These are phyloP conservation scores for Rehmannia glutinosa DNA, from an alignment of 257 asterid genomes.

Conservation along the genomic window DNA sequence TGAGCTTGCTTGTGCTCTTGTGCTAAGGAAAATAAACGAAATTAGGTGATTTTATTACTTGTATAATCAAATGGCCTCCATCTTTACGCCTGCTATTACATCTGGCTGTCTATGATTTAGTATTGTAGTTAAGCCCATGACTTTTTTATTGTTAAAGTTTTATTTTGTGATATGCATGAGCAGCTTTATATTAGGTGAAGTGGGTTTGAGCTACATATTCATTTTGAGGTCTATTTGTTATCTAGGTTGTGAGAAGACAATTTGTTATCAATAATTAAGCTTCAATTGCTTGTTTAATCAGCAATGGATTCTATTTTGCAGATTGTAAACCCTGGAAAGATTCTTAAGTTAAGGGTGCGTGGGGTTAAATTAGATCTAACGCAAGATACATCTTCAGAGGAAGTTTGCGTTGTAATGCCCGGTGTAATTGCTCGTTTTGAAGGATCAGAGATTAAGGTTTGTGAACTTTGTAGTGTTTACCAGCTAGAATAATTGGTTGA, in stretches of 20 bases:
- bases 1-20: constrained; percentile 2
- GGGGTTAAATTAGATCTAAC: constrained; percentile 60
- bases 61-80: not conserved
- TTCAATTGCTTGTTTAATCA: not conserved
- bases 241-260: not conserved
- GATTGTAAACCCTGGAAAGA: constrained; percentile 73
- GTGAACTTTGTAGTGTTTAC: not conserved
- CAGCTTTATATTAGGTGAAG: not conserved
- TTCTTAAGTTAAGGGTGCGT: constrained; percentile 78
- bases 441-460: constrained; percentile 91
- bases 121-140: not conserved
- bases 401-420: constrained; percentile 82
- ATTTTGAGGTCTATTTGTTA: not conserved
- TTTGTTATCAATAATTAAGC: not conserved
- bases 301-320: constrained; percentile 23
- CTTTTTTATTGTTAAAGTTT: not conserved
- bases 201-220: not conserved
- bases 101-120: not conserved
- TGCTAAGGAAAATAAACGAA: not conserved
- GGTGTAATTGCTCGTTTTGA: constrained; percentile 85
- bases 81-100: not conserved
- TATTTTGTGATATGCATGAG: not conserved
- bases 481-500: not conserved
- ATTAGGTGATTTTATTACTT: not conserved
- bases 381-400: constrained; percentile 64